Evolutionary conservation across 2,329 filamentous ascomycete genomes (phyloP).

Genomic region (Exophiala lecanii-corni): DNA sequence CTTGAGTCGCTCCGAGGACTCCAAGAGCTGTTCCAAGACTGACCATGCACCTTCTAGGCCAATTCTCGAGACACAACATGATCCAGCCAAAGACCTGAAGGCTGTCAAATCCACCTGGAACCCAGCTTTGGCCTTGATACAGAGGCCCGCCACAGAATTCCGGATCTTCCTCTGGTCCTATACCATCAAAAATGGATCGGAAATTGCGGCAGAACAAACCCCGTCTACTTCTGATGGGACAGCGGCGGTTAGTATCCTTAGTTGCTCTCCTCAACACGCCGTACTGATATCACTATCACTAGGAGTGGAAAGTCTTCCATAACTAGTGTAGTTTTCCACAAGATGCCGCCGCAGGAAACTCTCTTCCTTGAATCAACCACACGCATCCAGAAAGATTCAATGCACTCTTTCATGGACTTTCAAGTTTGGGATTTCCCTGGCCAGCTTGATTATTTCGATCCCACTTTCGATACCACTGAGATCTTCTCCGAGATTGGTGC

Average conservation of each 20-base stretch:
- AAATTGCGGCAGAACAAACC: constrained; percentile 65
- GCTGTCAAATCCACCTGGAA: neutral
- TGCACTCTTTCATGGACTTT: constrained; percentile 99
- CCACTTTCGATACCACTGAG: constrained; percentile 74
- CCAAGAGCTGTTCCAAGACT: constrained; percentile 9
- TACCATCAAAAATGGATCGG: constrained; percentile 20
- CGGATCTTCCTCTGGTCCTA: no score
- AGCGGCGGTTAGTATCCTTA: constrained; percentile 66
- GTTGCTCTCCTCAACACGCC: no score
- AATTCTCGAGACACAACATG: constrained; percentile 6
- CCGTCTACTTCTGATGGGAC: constrained; percentile 86
- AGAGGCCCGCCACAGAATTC: no score
- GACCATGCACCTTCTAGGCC: constrained; percentile 10
- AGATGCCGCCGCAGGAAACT: constrained; percentile 91
- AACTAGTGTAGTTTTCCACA: constrained; percentile 98
- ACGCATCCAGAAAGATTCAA: constrained; percentile 86
- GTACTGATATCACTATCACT: no score
- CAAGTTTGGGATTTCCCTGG: constrained; percentile 98
- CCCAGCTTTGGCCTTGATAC: no score
- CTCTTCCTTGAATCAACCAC: constrained; percentile 94
- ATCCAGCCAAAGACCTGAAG: constrained; percentile 10
- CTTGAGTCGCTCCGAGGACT: neutral
- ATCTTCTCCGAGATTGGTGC: constrained; percentile 94
- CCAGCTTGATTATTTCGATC: constrained; percentile 87
- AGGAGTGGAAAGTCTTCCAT: constrained; percentile 99